phyloP scores from a whole-genome alignment of 192 early-diverging fungal genomes.

The Coemansia sp. region DNA sequence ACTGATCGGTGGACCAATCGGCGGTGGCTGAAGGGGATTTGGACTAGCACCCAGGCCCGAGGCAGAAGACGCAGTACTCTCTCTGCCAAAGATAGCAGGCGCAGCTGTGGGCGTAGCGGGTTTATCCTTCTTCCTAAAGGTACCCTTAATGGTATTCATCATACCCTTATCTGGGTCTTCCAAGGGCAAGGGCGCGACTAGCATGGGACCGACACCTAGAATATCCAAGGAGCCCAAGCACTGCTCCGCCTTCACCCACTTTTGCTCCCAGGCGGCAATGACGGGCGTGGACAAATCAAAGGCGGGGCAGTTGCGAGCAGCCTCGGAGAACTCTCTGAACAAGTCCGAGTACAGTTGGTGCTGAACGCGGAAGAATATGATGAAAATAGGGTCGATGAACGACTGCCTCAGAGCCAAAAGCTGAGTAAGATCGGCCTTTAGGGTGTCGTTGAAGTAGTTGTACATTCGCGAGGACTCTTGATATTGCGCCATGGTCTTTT shows the following conservation, averaged over 20 bases:
- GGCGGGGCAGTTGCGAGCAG: conserved; percentile 54
- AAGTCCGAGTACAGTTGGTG: conserved; percentile 73
- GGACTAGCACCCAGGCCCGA: not conserved
- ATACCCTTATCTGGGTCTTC: conserved; percentile 28
- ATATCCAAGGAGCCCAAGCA: conserved; percentile 32
- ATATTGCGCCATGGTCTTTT: conserved; percentile 69
- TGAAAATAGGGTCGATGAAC: conserved; percentile 88
- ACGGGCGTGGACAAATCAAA: conserved; percentile 56
- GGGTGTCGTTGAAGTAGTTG: conserved; percentile 75
- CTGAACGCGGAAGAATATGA: conserved; percentile 83
- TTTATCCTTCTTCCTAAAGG: conserved; percentile 53
- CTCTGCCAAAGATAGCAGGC: conserved; percentile 21
- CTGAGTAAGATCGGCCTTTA: conserved; percentile 78
- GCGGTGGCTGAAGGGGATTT: not conserved
- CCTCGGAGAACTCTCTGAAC: conserved; percentile 59
- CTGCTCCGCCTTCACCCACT: conserved; percentile 33
- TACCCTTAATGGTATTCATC: conserved; percentile 42
- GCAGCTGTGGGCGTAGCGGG: conserved; percentile 14
- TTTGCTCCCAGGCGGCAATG: conserved; percentile 38
- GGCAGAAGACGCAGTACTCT: conserved; percentile 2
- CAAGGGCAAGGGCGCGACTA: conserved; percentile 23
- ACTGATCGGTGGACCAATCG: not conserved
- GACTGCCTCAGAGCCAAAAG: conserved; percentile 72
- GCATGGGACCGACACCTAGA: conserved; percentile 37
- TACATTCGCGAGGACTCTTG: conserved; percentile 84